These are phyloP conservation scores for Mycosphaerella sp. DNA, from an alignment of 2,329 filamentous ascomycete species.

Conservation along the genomic window DNA sequence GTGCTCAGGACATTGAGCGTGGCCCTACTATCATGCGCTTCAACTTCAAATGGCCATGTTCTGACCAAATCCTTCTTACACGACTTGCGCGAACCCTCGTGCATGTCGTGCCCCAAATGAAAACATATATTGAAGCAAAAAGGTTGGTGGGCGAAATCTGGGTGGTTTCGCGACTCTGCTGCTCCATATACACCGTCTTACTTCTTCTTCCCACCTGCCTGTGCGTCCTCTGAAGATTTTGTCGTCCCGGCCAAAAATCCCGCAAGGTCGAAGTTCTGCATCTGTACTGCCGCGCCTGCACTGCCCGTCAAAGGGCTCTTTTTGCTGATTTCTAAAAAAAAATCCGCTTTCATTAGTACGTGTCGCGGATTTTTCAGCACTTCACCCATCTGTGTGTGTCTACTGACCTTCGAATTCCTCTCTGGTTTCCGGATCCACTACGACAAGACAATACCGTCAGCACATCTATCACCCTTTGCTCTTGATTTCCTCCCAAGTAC, in stretches of 20 bases:
- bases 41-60: no score
- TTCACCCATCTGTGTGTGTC: not conserved
- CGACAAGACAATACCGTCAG: constrained; percentile 13
- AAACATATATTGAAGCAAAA: no score
- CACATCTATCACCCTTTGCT: not conserved
- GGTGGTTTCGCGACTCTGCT: not conserved
- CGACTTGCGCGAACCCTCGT: no score
- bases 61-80: no score
- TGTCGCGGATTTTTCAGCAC: not conserved
- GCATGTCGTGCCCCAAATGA: no score
- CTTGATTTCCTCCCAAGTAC: not conserved
- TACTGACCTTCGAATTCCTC: constrained; percentile 68
- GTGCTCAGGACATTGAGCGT: no score
- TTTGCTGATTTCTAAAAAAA: constrained; percentile 64
- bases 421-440: constrained; percentile 94
- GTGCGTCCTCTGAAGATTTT: constrained; percentile 14
- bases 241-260: constrained; percentile 58
- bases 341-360: not conserved
- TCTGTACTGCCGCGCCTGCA: constrained; percentile 43
- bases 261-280: constrained; percentile 61
- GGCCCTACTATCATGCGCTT: no score
- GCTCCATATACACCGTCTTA: not conserved
- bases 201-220: constrained; percentile 16
- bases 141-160: no score
- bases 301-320: constrained; percentile 53